Base-by-base conservation (phyloP, 148 eudicot genomes). In the Rhododendron ferrugineum region DNA sequence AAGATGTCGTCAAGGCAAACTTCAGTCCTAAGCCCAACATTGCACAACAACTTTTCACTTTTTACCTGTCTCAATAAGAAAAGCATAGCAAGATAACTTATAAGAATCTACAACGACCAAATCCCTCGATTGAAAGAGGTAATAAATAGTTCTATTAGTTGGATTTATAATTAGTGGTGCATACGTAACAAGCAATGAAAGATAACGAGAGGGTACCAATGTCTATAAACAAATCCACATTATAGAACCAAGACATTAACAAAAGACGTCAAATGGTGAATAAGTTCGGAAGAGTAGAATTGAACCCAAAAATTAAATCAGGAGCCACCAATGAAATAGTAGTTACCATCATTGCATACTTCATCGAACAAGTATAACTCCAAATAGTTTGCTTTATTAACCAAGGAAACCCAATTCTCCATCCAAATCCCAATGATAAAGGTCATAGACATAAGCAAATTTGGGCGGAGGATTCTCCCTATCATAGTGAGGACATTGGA, bases 1-100 rank as follows among this genome's bases (percentile, higher is more conserved):
- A 95, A 80, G 60, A 86, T 90, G 86, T 97, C 98, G 89, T 92
- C 94, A 83, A 92, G 89, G 64, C 91, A 89, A 84, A 95, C 94
- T 89, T 89, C 85, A 87, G 93, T 89, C 92, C 92, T 95, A 78
- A 97, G 90, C 83, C 98, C 99, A 88, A 97, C 82, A 84, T 90
- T 94, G 82, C 70, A 46, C 77, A 93, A 66, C 86, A 97, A 87
- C 84, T 92, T 97, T 60, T 68, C 82, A 88, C 89, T 97, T 86
- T 80, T 92, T 49, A 95, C 92, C 98, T 96, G 94, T 84, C 85
- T 80, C 46, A 84, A 82, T 81, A 83, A 79, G 52, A 90, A 78
- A 64, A 86, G 47, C 32, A 82, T 30, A 79, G 68, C 46, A 32
- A 44, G 26, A 62, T 60, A 23, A 81, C 30, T 46, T 46, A 44